These are phyloP conservation scores for Myxozyma melibiosi DNA, from an alignment of 805 yeast genomes.

Conservation along the genomic window DNA sequence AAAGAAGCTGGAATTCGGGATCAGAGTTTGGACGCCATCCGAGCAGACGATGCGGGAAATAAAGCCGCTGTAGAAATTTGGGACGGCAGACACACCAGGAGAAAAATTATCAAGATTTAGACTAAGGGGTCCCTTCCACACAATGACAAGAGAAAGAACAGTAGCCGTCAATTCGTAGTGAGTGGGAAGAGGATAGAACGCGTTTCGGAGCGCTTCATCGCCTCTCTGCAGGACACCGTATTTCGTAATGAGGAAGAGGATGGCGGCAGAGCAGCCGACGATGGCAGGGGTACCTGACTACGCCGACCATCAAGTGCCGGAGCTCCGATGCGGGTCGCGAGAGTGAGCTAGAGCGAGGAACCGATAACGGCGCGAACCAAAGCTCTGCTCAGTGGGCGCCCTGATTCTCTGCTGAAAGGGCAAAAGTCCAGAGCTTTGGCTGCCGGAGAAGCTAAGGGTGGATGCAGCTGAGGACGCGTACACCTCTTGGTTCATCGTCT, in stretches of 20 bases:
- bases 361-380: slow-evolving; percentile 78
- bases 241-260: slow-evolving; percentile 61
- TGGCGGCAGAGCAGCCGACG: slow-evolving; percentile 65
- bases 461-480: too few relatives aligned
- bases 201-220: slow-evolving; percentile 53
- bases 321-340: slow-evolving; percentile 68
- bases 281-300: slow-evolving; percentile 70
- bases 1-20: too few relatives aligned
- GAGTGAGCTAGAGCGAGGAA: slow-evolving; percentile 66
- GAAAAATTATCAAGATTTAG: too few relatives aligned
- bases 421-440: too few relatives aligned
- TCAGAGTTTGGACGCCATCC: too few relatives aligned
- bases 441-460: too few relatives aligned
- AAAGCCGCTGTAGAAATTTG: too few relatives aligned
- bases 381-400: too few relatives aligned
- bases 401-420: too few relatives aligned
- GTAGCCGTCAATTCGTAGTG: slow-evolving; percentile 62
- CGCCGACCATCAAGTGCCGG: slow-evolving; percentile 84
- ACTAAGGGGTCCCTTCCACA: slow-evolving; percentile 79
- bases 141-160: slow-evolving; percentile 72
- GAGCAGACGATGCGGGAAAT: too few relatives aligned
- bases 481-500: too few relatives aligned
- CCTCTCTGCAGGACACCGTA: slow-evolving; percentile 62
- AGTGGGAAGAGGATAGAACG: slow-evolving; percentile 58
- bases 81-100: too few relatives aligned